A percentile compares a stretch with the other conserved stretches of the same genome.
These are phyloP conservation scores for Obelidium mucronatum DNA, from an alignment of 192 early-diverging fungal species.

Conservation along the genomic window DNA sequence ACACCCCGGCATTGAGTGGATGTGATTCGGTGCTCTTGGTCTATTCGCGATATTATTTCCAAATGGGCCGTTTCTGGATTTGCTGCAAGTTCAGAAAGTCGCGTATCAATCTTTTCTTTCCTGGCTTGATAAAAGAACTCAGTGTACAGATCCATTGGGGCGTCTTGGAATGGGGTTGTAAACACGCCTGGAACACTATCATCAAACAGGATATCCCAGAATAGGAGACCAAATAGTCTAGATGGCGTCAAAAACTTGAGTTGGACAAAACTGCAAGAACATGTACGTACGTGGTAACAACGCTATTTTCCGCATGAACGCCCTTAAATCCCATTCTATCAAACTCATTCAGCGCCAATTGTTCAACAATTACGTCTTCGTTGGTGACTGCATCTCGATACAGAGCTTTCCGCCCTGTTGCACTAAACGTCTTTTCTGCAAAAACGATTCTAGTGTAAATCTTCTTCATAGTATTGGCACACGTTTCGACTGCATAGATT, in stretches of 20 bases:
- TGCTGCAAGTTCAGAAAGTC: conserved; percentile 29
- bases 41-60: conserved; percentile 20
- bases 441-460: not conserved
- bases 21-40: conserved; percentile 1
- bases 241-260: too few relatives aligned
- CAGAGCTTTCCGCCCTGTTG: conserved; percentile 38
- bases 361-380: conserved; percentile 41
- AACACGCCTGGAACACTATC: conserved; percentile 48
- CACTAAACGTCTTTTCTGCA: conserved; percentile 39
- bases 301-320: conserved; percentile 52
- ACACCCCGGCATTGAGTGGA: conserved; percentile 40
- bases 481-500: conserved; percentile 7
- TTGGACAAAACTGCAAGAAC: too few relatives aligned
- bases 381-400: conserved; percentile 11
- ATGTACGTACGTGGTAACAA: conserved; percentile 57
- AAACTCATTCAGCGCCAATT: conserved; percentile 40
- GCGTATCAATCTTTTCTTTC: conserved; percentile 30
- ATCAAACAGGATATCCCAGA: conserved; percentile 54
- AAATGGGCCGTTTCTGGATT: conserved; percentile 7
- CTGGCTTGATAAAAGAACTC: conserved; percentile 53
- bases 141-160: conserved; percentile 53
- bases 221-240: conserved; percentile 55
- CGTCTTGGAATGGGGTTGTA: conserved; percentile 51
- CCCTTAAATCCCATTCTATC: conserved; percentile 44
- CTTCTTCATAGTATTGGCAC: not conserved